phyloP scores from a whole-genome alignment of 2,329 filamentous ascomycete species.

The Plenodomus tracheiphilus region DNA sequence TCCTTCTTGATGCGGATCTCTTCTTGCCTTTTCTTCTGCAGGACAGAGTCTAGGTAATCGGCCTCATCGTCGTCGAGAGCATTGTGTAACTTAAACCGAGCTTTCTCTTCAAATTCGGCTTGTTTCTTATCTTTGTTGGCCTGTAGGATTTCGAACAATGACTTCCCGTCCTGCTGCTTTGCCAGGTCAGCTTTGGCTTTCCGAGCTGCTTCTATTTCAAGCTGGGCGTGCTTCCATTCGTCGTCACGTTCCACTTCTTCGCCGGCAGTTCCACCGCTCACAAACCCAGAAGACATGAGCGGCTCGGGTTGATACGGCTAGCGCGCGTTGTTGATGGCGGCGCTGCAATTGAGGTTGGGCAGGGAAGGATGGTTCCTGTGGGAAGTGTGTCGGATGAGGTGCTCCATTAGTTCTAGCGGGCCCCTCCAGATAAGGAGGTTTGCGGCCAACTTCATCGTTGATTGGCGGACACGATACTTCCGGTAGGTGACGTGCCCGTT shows the following conservation, averaged over 20 bases:
- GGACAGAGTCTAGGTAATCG: conserved; percentile 68
- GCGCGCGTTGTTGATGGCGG: conserved; percentile 9
- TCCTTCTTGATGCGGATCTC: conserved; percentile 62
- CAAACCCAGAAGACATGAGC: conserved; percentile 54
- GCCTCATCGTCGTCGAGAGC: conserved; percentile 78
- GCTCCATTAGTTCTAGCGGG: neutral
- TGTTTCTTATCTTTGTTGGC: conserved; percentile 88
- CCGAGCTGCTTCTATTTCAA: conserved; percentile 65
- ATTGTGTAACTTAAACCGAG: conserved; percentile 75
- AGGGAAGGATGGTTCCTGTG: neutral
- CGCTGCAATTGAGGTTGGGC: neutral
- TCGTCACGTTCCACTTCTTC: conserved; percentile 48
- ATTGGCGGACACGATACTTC: conserved; percentile 6
- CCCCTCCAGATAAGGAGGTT: conserved; percentile 4
- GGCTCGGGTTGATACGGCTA: conserved; percentile 12
- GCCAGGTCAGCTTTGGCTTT: conserved; percentile 58
- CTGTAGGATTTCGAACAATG: conserved; percentile 74
- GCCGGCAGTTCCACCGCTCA: conserved; percentile 55
- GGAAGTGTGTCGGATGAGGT: neutral
- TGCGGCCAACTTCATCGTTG: conserved; percentile 1
- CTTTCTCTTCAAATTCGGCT: conserved; percentile 76
- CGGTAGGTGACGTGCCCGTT: conserved; percentile 1
- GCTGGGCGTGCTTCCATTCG: conserved; percentile 68
- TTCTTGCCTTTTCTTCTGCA: conserved; percentile 60
- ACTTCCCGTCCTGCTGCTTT: conserved; percentile 59